Conservation (phyloP, 2,329 filamentous ascomycete genomes). For the Aspergillus uvarum region DNA sequence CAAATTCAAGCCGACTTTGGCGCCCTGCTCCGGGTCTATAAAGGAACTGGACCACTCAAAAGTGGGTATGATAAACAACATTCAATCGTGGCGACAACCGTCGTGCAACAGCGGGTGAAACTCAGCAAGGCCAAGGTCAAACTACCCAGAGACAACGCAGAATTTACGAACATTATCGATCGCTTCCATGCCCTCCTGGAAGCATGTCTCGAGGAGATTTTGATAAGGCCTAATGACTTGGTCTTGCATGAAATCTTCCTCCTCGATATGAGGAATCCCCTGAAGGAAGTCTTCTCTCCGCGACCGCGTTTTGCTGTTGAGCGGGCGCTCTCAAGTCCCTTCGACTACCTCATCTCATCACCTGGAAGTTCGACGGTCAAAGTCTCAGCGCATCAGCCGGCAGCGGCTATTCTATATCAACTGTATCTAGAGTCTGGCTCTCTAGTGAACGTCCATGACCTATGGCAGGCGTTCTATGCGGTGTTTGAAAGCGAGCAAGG, state of each 20-base stretch:
- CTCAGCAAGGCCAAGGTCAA: constrained; percentile 58
- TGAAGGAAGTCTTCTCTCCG: constrained; percentile 59
- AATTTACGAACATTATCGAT: constrained; percentile 56
- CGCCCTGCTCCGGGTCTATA: constrained; percentile 48
- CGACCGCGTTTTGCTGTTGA: constrained; percentile 60
- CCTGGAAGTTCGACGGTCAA: constrained; percentile 33
- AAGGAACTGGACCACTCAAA: constrained; percentile 56
- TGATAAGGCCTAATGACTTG: constrained; percentile 52
- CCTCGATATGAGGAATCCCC: constrained; percentile 58
- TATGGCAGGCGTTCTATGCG: constrained; percentile 61
- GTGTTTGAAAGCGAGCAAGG: constrained; percentile 46
- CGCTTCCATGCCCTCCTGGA: constrained; percentile 48
- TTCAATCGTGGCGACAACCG: constrained; percentile 55
- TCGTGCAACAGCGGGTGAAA: constrained; percentile 60
- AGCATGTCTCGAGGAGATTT: constrained; percentile 44
- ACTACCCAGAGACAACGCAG: constrained; percentile 53
- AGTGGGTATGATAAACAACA: constrained; percentile 73
- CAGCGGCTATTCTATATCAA: constrained; percentile 61
- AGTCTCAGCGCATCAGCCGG: constrained; percentile 55
- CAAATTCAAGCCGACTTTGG: constrained; percentile 50
- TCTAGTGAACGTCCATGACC: constrained; percentile 60
- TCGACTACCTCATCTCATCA: constrained; percentile 60
- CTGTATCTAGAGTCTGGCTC: constrained; percentile 63
- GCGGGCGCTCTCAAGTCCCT: constrained; percentile 58
- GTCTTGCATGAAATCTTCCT: constrained; percentile 59